Percentiles rank a stretch among this genome's conserved stretches.
These are phyloP conservation scores for Dothistroma pini DNA, from an alignment of 2,329 filamentous ascomycete genomes.

Conservation along the genomic window DNA sequence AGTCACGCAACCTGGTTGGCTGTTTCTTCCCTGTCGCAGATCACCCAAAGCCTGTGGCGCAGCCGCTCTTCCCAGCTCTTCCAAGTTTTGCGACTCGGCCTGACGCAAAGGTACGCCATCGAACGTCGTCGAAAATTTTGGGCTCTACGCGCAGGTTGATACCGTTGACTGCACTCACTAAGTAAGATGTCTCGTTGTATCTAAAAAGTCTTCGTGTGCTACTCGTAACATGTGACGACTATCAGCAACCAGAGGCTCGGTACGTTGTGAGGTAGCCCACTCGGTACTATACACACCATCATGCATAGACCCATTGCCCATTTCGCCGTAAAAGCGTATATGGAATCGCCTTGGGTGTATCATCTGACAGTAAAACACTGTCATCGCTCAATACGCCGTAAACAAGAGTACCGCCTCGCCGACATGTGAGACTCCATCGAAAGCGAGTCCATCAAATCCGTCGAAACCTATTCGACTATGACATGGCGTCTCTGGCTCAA, in stretches of 20 bases:
- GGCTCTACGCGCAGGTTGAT: neutral
- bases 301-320: slow-evolving; percentile 2
- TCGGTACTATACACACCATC: neutral
- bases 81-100: neutral
- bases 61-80: neutral
- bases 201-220: neutral
- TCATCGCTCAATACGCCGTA: neutral
- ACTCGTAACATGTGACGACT: neutral
- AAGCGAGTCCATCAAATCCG: slow-evolving; percentile 12
- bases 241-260: neutral
- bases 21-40: slow-evolving; percentile 2
- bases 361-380: neutral
- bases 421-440: neutral
- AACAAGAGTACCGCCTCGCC: neutral
- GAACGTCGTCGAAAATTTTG: no score
- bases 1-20: slow-evolving; percentile 1
- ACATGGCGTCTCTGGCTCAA: slow-evolving; percentile 18
- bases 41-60: slow-evolving; percentile 4
- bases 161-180: neutral
- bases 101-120: neutral
- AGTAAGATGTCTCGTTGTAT: neutral
- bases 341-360: slow-evolving; percentile 1
- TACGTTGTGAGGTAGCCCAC: neutral
- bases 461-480: slow-evolving; percentile 19
- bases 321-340: neutral